Evolutionary conservation across 352 stramenopile genomes (phyloP).

Genomic region (Phytophthora syringae): DNA sequence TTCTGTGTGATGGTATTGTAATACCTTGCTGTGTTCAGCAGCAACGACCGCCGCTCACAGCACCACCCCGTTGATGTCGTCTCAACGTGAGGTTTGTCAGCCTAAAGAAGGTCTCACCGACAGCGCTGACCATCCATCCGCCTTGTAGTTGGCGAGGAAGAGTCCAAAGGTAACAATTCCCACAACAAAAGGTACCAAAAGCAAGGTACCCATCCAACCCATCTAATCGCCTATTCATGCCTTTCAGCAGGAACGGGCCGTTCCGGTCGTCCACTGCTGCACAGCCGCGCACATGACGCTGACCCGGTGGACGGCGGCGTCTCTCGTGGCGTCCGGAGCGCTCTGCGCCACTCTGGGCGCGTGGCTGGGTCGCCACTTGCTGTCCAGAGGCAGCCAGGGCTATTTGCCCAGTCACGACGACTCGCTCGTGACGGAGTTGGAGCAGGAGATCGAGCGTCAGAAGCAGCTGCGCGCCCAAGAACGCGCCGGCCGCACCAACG

Average conservation of each 20-base stretch:
- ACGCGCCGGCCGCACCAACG: conserved; percentile 73
- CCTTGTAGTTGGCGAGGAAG: too few relatives aligned
- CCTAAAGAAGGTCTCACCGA: too few relatives aligned
- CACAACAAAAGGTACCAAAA: too few relatives aligned
- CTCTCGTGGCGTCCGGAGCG: conserved; percentile 29
- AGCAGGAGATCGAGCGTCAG: conserved; percentile 72
- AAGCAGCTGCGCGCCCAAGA: conserved; percentile 79
- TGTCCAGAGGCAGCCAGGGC: conserved; percentile 3
- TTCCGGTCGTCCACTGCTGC: conserved; percentile 16
- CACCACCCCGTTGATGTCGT: too few relatives aligned
- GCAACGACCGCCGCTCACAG: too few relatives aligned
- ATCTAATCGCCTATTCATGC: not conserved
- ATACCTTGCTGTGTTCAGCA: too few relatives aligned
- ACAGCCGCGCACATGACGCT: conserved; percentile 27
- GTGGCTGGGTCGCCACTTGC: conserved; percentile 32
- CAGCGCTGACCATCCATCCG: too few relatives aligned
- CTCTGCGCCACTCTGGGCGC: conserved; percentile 32
- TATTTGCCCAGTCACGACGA: conserved; percentile 32
- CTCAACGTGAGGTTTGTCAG: too few relatives aligned
- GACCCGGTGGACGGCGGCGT: conserved; percentile 34
- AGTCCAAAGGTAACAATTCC: too few relatives aligned
- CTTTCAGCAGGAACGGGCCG: not conserved
- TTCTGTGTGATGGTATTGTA: too few relatives aligned
- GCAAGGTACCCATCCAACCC: not conserved
- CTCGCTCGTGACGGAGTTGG: conserved; percentile 49